Evolutionary conservation across 768 basidiomycete genomes (phyloP).

Genomic region (Mycena crocata): DNA sequence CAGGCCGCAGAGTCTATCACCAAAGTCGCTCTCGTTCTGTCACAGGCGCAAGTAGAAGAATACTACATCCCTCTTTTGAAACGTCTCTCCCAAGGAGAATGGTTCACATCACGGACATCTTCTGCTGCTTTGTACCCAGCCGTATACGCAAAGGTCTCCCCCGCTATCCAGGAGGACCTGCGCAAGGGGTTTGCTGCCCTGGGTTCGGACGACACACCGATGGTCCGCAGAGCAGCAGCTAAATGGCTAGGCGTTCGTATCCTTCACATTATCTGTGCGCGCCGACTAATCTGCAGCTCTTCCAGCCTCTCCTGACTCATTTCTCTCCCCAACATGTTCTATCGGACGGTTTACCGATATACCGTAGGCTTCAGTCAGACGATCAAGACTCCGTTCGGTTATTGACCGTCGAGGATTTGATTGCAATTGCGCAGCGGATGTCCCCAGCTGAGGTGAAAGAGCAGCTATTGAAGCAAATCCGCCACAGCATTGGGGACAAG

Average conservation of each 20-base stretch:
- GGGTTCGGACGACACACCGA: slow-evolving; percentile 95
- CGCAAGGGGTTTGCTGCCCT: slow-evolving; percentile 86
- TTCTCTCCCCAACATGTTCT: slow-evolving; percentile 85
- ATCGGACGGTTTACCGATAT: slow-evolving; percentile 90
- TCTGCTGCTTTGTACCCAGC: slow-evolving; percentile 94
- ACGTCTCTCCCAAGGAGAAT: slow-evolving; percentile 92
- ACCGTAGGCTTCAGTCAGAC: slow-evolving; percentile 92
- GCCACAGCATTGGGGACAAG: slow-evolving; percentile 91
- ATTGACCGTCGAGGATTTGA: slow-evolving; percentile 94
- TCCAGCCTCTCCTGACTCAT: slow-evolving; percentile 83
- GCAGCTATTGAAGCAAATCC: slow-evolving; percentile 87
- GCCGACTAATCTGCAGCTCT: slow-evolving; percentile 8
- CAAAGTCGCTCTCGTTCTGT: slow-evolving; percentile 84
- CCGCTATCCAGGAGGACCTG: slow-evolving; percentile 85
- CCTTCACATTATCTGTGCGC: slow-evolving; percentile 15
- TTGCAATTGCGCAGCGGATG: slow-evolving; percentile 89
- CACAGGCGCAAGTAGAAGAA: slow-evolving; percentile 84
- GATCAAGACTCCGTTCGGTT: slow-evolving; percentile 98
- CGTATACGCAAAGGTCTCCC: slow-evolving; percentile 84
- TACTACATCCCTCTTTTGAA: slow-evolving; percentile 92
- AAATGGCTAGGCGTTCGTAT: slow-evolving; percentile 93
- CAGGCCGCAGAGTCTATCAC: slow-evolving; percentile 97
- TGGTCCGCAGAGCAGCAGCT: slow-evolving; percentile 96
- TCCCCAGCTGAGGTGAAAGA: slow-evolving; percentile 91
- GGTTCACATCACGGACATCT: slow-evolving; percentile 98